Conservation (phyloP, 768 basidiomycete genomes). For the Galerina marginata region DNA sequence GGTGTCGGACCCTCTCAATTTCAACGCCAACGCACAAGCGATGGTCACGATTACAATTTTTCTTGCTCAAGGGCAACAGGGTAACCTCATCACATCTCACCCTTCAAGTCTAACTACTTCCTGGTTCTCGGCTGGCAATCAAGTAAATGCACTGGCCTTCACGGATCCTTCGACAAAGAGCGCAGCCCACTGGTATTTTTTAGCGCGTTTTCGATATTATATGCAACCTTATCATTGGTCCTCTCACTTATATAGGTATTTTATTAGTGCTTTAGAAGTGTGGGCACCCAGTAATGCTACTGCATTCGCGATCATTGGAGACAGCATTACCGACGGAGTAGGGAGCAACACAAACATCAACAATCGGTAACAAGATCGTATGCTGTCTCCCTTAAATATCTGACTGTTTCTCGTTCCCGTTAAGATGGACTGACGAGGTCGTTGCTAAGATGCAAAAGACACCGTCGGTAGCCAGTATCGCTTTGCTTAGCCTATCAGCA, state of each 20-base stretch:
- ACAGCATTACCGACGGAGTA: constrained; percentile 61
- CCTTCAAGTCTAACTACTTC: constrained; percentile 55
- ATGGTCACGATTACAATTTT: constrained; percentile 49
- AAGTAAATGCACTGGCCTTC: constrained; percentile 37
- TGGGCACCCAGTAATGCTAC: constrained; percentile 36
- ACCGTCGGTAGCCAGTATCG: constrained; percentile 37
- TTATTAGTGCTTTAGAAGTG: constrained; percentile 48
- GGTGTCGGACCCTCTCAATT: constrained; percentile 51
- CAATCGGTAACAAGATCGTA: constrained; percentile 38
- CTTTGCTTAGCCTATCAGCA: constrained; percentile 54
- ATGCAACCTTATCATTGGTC: not conserved
- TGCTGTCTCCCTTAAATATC: not conserved
- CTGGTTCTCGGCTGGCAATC: constrained; percentile 46
- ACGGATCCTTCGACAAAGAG: constrained; percentile 35
- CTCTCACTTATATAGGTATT: constrained; percentile 36
- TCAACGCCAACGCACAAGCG: constrained; percentile 41
- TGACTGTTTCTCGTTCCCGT: not conserved
- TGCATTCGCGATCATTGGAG: constrained; percentile 51
- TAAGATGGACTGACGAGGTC: constrained; percentile 56
- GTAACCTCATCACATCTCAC: constrained; percentile 49
- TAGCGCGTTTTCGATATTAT: not conserved
- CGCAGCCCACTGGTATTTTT: constrained; percentile 40
- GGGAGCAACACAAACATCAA: constrained; percentile 50
- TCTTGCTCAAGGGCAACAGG: constrained; percentile 43
- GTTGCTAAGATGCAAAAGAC: constrained; percentile 46